These are phyloP conservation scores for Luffa acutangula DNA, from an alignment of 306 rosid species.

Conservation along the genomic window DNA sequence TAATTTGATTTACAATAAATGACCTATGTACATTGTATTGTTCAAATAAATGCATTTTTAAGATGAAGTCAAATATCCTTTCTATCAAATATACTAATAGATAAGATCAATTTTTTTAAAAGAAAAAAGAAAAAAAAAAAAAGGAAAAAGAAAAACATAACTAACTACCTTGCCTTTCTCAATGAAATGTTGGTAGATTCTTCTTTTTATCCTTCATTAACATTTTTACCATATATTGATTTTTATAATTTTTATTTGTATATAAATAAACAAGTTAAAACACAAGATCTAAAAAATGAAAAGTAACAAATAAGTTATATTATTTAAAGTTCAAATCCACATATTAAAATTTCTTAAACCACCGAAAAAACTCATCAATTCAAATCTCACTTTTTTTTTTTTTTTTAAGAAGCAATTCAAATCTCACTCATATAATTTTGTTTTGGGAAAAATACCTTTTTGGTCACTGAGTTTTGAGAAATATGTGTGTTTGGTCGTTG, in stretches of 20 bases:
- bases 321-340: not conserved
- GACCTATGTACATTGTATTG: not conserved
- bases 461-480: too few species aligned
- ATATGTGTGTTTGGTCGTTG: too few species aligned
- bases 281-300: not conserved
- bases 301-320: not conserved
- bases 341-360: too few species aligned
- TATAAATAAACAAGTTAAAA: not conserved
- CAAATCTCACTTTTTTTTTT: not conserved
- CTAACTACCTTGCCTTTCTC: not conserved
- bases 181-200: not conserved
- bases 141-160: too few species aligned
- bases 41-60: not conserved
- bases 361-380: not conserved
- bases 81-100: not conserved
- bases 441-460: too few species aligned
- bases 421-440: not conserved
- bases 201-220: not conserved
- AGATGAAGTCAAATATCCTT: not conserved
- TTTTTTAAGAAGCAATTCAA: too few species aligned
- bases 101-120: not conserved
- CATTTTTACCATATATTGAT: not conserved
- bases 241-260: not conserved
- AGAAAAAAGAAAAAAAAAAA: not conserved
- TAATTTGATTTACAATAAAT: not conserved